phyloP scores from a whole-genome alignment of 2,329 filamentous ascomycete genomes.

The Elsinoe australis region DNA sequence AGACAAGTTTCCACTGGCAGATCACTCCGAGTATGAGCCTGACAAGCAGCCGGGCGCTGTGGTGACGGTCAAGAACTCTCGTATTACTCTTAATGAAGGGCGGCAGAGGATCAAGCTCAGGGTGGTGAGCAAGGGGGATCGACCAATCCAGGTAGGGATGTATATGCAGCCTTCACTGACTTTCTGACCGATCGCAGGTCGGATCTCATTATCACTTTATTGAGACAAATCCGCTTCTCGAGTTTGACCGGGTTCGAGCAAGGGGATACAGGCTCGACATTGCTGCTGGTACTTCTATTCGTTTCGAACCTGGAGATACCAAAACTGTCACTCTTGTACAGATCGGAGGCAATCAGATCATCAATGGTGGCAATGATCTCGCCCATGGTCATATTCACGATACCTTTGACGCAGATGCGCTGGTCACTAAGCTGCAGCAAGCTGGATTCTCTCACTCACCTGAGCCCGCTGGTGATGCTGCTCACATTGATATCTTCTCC shows the following conservation, averaged over 20 bases:
- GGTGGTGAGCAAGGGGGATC: slow-evolving; percentile 79
- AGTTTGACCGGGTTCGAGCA: slow-evolving; percentile 74
- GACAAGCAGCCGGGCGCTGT: slow-evolving; percentile 72
- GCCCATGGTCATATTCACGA: slow-evolving; percentile 65
- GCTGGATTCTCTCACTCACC: slow-evolving; percentile 72
- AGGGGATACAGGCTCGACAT: slow-evolving; percentile 88
- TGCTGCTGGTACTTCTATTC: slow-evolving; percentile 79
- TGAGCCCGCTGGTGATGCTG: slow-evolving; percentile 53
- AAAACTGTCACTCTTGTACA: slow-evolving; percentile 87
- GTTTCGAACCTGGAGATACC: slow-evolving; percentile 88
- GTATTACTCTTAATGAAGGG: slow-evolving; percentile 64
- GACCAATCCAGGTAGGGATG: slow-evolving; percentile 81
- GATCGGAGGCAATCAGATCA: slow-evolving; percentile 71
- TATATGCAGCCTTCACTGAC: no score
- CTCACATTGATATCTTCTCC: slow-evolving; percentile 53
- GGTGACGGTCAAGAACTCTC: slow-evolving; percentile 57
- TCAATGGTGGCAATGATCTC: slow-evolving; percentile 75
- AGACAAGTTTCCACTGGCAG: slow-evolving; percentile 54
- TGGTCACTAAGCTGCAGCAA: slow-evolving; percentile 58
- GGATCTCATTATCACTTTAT: slow-evolving; percentile 96
- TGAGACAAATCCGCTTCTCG: slow-evolving; percentile 82
- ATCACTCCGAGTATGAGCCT: slow-evolving; percentile 57
- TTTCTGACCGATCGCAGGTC: slow-evolving; percentile 40
- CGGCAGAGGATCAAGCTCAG: slow-evolving; percentile 64
- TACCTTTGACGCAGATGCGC: slow-evolving; percentile 52